Base-by-base conservation (phyloP, 2,329 filamentous ascomycete genomes). In the Clonostachys chloroleuca region DNA sequence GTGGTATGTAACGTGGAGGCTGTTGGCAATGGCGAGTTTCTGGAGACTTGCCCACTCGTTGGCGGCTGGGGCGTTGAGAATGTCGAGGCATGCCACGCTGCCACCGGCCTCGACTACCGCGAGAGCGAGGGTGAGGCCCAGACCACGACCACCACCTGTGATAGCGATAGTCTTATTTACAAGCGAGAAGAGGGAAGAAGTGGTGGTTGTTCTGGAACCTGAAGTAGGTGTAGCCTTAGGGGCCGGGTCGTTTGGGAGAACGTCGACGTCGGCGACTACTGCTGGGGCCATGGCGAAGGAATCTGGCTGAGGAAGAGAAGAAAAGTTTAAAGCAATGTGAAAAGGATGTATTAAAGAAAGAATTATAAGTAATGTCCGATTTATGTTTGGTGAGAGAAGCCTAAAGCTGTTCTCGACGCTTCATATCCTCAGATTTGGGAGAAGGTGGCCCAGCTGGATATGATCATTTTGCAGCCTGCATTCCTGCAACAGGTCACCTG, bases 41-140 rank as follows among this genome's bases (percentile, higher is more conserved):
- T 67, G 61, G 20, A 77, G 60, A 16, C 57, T 57, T 17, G 62
- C 54, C 69, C 73, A 77, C 53, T 75, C 66, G 13, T 53, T 51
- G 30, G 56, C 57, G 42, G 62, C 60, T 20, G 68, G 67, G 20
- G 59, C 52, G 1, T 65, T 52, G 10, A 73, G 61, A 17, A 75
- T 65, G 49, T 78, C 74, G 12, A 78, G 57, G 50, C 72, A 76
- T 7, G 69, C 72, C 41, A 72, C 74, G 53, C 73, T 65, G 34
- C 70, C 75, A 14, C 74, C 72, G 13, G 73, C 70, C 52, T 78
- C 75, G 42, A 74, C 56, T 5, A 78, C 64, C 3, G 73, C 76
- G 30, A 63, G 62, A 5, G 75, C 70, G 13, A 79, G 64, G 16
- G 69, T 70, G 39, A 78, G 70, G 13, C 76, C 76, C 1, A 80